Base-by-base conservation (phyloP, 2,329 filamentous ascomycete genomes). In the Rachicladosporium sp. region DNA sequence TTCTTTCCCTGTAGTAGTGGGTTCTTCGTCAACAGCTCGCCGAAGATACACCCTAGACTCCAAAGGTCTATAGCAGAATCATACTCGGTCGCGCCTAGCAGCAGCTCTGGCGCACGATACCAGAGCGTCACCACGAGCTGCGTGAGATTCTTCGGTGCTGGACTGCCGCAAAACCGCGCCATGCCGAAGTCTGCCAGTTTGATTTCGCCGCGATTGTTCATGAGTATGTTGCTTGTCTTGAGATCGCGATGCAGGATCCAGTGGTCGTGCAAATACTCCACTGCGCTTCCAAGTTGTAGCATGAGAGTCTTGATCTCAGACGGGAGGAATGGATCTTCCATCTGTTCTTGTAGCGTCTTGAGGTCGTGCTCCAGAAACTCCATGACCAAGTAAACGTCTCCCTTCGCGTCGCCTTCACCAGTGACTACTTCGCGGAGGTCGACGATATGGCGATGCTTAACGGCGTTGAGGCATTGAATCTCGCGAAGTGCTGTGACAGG, bases 131-230 rank as follows among this genome's bases (percentile, higher is more conserved):
- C 89, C 46, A 98, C 91, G 34, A 96, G 75, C 57, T 89, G 82
- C 2, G 91, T 96, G 44, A 96, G 72, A 46, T 82, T 81, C 1
- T 78, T 73, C 4, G 70, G 68, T 1, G 78, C 70, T 3, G 89
- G 87, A 50, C 85, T 78, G 37, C 82, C 82, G 41, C 83, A 82
- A 64, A 91, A 91, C 21, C 91, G 76, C 3, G 91, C 89, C 86
- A 98, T 95, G 60, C 91, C 91, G 57, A 98, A 98, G 63, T 98
- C 91, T 44, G 91, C 91, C 47, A 98, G 80, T 63, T 95, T 95
- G 61, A 98, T 80, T 59, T 83, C 80, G 34, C 91, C 91, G 34
- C 87, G 83, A 66, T 96, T 96, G 67, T 86, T 93, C 65, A 98
- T 81, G 35, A 98, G 78, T 35, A 98, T 78, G 55, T 94, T 94